Conservation (phyloP, 306 rosid genomes). For the Mucuna pruriens region DNA sequence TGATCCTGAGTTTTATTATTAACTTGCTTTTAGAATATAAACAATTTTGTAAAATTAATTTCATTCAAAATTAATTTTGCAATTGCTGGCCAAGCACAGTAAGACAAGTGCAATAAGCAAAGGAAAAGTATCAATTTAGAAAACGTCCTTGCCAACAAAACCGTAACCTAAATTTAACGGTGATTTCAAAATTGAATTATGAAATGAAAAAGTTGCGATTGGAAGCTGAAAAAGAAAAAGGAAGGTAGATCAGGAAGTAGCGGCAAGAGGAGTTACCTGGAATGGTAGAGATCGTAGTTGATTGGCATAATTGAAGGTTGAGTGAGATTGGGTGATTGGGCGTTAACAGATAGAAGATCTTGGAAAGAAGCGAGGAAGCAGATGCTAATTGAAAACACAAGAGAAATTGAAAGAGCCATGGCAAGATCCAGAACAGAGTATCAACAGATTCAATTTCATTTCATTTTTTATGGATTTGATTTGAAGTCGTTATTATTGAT, state of each 20-base stretch:
- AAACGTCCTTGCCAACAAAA: constrained; percentile 28
- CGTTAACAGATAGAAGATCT: constrained; percentile 48
- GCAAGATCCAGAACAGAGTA: constrained; percentile 37
- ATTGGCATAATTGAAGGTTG: constrained; percentile 49
- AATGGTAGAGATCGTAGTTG: constrained; percentile 89
- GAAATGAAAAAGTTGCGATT: constrained; percentile 4
- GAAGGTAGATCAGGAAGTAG: background rate
- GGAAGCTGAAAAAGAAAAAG: background rate
- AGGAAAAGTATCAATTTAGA: background rate
- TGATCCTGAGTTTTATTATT: background rate
- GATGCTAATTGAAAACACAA: constrained; percentile 44
- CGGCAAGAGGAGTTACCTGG: constrained; percentile 55
- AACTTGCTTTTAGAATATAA: background rate
- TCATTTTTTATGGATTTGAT: background rate
- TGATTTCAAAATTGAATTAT: constrained; percentile 17
- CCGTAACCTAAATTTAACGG: constrained; percentile 8
- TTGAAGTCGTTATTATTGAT: background rate
- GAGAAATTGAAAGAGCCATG: constrained; percentile 63
- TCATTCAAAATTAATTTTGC: background rate
- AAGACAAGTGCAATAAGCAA: background rate
- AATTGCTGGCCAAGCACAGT: background rate
- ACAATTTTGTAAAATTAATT: background rate
- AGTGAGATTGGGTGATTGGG: constrained; percentile 43
- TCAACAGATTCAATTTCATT: constrained; percentile 2
- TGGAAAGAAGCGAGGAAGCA: constrained; percentile 50